These are phyloP conservation scores for Boletus coccyginus DNA, from an alignment of 768 basidiomycete genomes.

Conservation along the genomic window DNA sequence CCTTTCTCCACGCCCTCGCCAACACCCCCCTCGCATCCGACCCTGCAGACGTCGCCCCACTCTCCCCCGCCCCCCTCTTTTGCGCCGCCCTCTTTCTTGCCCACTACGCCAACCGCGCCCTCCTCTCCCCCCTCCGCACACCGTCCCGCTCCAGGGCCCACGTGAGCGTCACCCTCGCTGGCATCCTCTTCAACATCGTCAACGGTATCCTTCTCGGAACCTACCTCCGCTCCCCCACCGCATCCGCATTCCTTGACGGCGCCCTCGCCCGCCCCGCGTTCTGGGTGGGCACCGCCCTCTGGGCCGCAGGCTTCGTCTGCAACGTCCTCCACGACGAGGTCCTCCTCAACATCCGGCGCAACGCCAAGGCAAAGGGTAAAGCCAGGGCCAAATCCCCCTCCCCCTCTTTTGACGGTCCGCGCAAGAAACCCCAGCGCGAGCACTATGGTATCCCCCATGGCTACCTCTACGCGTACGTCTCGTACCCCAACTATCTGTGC, in stretches of 20 bases:
- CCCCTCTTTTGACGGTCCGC: too few relatives aligned
- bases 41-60: conserved; percentile 23
- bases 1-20: conserved; percentile 50
- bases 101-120: conserved; percentile 83
- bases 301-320: conserved; percentile 68
- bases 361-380: conserved; percentile 42
- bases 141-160: conserved; percentile 78
- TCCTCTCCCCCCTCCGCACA: conserved; percentile 77
- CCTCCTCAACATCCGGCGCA: conserved; percentile 75
- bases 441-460: conserved; percentile 83
- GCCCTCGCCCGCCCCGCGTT: conserved; percentile 44
- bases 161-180: conserved; percentile 55
- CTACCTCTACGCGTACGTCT: conserved; percentile 70
- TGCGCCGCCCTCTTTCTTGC: conserved; percentile 58
- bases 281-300: conserved; percentile 62
- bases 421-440: too few relatives aligned
- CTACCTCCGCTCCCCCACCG: conserved; percentile 60
- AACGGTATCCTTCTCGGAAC: conserved; percentile 73
- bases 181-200: conserved; percentile 61
- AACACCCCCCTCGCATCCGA: conserved; percentile 47
- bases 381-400: conserved; percentile 25
- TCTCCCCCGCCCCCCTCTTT: conserved; percentile 44
- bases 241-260: conserved; percentile 41
- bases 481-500: conserved; percentile 91
- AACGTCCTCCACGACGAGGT: conserved; percentile 92